phyloP scores from a whole-genome alignment of 2,329 filamentous ascomycete species.

The Colletotrichum lentis region DNA sequence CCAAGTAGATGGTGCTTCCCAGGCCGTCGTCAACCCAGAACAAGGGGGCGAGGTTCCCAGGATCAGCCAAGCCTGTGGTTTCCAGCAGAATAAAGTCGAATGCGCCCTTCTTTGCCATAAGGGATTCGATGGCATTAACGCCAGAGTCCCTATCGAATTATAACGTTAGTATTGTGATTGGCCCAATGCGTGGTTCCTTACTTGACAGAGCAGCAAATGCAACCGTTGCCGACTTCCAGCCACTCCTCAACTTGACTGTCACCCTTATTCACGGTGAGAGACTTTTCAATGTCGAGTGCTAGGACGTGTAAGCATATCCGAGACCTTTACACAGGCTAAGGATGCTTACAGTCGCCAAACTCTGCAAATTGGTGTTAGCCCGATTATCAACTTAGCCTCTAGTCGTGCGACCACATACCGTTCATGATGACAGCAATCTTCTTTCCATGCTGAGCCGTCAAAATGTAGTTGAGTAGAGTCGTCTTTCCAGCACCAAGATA shows the following conservation, averaged over 20 bases:
- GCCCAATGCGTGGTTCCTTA: slow-evolving; percentile 48
- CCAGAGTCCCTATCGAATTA: slow-evolving; percentile 75
- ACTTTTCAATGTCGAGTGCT: slow-evolving; percentile 96
- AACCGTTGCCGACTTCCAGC: slow-evolving; percentile 95
- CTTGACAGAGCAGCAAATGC: slow-evolving; percentile 98
- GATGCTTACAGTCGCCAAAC: slow-evolving; percentile 77
- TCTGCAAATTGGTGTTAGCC: slow-evolving; percentile 58
- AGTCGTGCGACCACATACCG: slow-evolving; percentile 55
- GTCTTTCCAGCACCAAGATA: slow-evolving; percentile 97
- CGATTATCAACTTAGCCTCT: not conserved
- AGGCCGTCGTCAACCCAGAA: slow-evolving; percentile 99
- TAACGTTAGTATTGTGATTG: not conserved
- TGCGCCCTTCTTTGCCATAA: slow-evolving; percentile 91
- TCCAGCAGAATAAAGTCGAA: slow-evolving; percentile 99
- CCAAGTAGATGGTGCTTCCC: slow-evolving; percentile 93
- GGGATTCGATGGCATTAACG: slow-evolving; percentile 91
- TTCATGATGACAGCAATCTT: slow-evolving; percentile 98
- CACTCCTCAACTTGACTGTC: slow-evolving; percentile 89
- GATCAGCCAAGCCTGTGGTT: slow-evolving; percentile 93
- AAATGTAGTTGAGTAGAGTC: slow-evolving; percentile 92
- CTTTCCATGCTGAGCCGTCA: slow-evolving; percentile 94
- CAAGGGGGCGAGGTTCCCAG: slow-evolving; percentile 91
- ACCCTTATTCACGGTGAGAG: slow-evolving; percentile 86
- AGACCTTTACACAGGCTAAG: not conserved
- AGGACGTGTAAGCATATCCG: slow-evolving; percentile 18